These are phyloP conservation scores for Neopestalotiopsis rosae DNA, from an alignment of 2,329 filamentous ascomycete genomes.

Conservation along the genomic window DNA sequence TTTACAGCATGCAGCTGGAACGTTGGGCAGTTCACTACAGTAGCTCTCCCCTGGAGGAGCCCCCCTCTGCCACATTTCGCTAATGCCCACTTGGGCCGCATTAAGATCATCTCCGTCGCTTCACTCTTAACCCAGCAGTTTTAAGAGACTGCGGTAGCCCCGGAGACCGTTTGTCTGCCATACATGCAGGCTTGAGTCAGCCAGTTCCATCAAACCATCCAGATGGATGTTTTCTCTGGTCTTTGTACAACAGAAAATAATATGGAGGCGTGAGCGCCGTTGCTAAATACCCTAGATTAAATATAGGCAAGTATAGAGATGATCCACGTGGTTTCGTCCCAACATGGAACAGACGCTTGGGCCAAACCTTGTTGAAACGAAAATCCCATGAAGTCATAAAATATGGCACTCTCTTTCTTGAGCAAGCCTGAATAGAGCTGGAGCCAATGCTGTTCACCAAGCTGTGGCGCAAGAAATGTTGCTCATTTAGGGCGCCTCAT, in stretches of 20 bases:
- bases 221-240: neutral
- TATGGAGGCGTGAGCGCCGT: neutral
- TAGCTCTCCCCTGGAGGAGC: neutral
- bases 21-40: neutral
- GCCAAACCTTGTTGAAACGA: neutral
- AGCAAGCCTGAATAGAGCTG: neutral
- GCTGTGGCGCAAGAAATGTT: neutral
- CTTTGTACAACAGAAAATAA: neutral
- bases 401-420: neutral
- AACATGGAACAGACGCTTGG: neutral
- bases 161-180: neutral
- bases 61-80: neutral
- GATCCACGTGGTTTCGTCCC: neutral
- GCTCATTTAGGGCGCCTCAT: neutral
- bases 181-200: neutral
- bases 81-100: conserved; percentile 2
- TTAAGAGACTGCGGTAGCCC: neutral
- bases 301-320: neutral
- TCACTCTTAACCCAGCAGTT: neutral
- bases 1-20: neutral
- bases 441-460: neutral
- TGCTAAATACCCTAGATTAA: neutral
- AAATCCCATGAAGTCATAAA: neutral
- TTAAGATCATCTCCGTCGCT: conserved; percentile 7
- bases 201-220: neutral